Evolutionary conservation across 352 stramenopile species (phyloP), one percentile per base, ranked within the genome.

Genomic region (Pythium brassicae): DNA sequence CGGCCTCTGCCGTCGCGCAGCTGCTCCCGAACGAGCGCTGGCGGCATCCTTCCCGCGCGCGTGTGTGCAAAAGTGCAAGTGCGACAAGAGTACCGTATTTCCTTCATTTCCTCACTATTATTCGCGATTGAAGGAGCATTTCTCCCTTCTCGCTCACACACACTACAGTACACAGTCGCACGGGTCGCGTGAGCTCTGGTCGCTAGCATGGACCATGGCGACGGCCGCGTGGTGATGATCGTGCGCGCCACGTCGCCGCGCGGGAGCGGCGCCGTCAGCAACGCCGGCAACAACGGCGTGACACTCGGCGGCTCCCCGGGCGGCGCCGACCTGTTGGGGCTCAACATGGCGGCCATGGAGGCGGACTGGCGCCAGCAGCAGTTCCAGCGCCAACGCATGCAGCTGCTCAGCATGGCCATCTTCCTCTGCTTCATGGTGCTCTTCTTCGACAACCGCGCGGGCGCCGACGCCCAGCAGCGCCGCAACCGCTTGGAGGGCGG

Each of bases 341-440:
- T 88, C 15, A 89, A 83, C 55, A 68, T 86, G 35, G 74, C 72
- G 7, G 66, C 70, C 15, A 87, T 92, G 71, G 81, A 92, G 65
- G 79, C 73, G 26, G 81, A 92, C 54, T 92, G 78, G 78, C 68
- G 81, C 19, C 78, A 92, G 71, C 81, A 92, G 71, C 81, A 92
- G 66, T 89, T 93, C 68, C 83, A 93, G 65, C 74, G 83, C n/a
- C 79, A 90, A 70, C 83, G 83, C 53, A 89, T 93, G 78, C 83
- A 93, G 72, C 75, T 93, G 37, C 75, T 93, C 8, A 91, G 80
- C 53, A 93, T 90, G 77, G 82, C 83, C 37, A 93, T 93, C 49
- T 93, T 93, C 48, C 68, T 93, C 25, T 93, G 83, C 66, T 93
- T 93, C 61, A 83, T 93, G 68, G 78, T 93, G 49, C 66, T 93